phyloP scores from a whole-genome alignment of 371 early-diverging fungal genomes.

The Mortierella sp. region DNA sequence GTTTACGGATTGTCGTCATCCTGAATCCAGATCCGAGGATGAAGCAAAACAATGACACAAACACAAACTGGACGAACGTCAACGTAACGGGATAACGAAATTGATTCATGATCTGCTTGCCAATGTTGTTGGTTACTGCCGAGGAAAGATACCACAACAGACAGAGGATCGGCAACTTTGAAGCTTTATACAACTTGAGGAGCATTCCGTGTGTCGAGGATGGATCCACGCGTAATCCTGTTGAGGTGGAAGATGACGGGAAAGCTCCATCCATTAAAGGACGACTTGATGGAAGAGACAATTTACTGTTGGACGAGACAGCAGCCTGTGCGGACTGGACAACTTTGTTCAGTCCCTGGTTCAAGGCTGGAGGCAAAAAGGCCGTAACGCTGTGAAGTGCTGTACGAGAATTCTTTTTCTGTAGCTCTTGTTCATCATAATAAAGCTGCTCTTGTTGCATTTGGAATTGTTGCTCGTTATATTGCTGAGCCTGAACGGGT shows the following conservation, averaged over 20 bases:
- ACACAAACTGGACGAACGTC: slow-evolving; percentile 83
- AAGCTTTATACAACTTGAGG: slow-evolving; percentile 43
- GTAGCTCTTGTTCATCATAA: slow-evolving; percentile 39
- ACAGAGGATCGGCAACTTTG: slow-evolving; percentile 68
- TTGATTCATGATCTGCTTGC: slow-evolving; percentile 79
- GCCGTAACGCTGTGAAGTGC: slow-evolving; percentile 40
- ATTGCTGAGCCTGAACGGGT: slow-evolving; percentile 27
- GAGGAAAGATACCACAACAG: slow-evolving; percentile 84
- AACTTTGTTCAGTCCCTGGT: slow-evolving; percentile 46
- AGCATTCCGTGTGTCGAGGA: slow-evolving; percentile 26
- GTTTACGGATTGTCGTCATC: slow-evolving; percentile 62
- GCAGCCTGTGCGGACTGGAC: slow-evolving; percentile 36
- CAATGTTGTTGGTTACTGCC: slow-evolving; percentile 86
- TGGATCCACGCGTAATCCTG: slow-evolving; percentile 14
- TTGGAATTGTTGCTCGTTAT: slow-evolving; percentile 17
- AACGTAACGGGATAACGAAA: slow-evolving; percentile 85
- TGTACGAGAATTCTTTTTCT: slow-evolving; percentile 44
- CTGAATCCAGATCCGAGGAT: slow-evolving; percentile 58
- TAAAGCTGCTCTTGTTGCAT: slow-evolving; percentile 27
- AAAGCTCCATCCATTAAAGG: slow-evolving; percentile 14
- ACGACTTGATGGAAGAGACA: slow-evolving; percentile 40
- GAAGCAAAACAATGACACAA: slow-evolving; percentile 74
- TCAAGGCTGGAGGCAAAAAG: slow-evolving; percentile 41
- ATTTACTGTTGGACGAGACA: slow-evolving; percentile 26
- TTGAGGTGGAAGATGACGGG: slow-evolving; percentile 12